phyloP scores from a whole-genome alignment of 768 basidiomycete species.

The Hericium rajendrae region DNA sequence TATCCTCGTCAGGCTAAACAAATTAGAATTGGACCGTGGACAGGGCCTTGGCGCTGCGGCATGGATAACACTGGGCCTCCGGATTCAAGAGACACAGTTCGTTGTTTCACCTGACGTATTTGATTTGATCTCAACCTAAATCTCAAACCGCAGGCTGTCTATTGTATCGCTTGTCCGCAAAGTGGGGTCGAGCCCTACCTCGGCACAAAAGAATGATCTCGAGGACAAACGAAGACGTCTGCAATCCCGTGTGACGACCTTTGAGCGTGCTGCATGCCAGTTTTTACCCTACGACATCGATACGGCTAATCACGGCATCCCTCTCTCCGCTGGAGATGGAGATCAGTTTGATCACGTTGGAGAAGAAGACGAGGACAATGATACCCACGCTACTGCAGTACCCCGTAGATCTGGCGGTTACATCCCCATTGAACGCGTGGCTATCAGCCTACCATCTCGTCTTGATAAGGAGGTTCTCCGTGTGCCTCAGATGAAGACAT shows the following conservation, averaged over 20 bases:
- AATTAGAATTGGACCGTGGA: no score
- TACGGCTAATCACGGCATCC: not conserved
- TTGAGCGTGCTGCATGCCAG: not conserved
- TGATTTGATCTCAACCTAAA: no score
- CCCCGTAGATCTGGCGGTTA: not conserved
- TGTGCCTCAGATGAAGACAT: not conserved
- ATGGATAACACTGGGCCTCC: no score
- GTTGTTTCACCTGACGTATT: no score
- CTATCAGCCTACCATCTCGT: not conserved
- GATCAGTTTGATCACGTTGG: no score
- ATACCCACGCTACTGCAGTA: not conserved
- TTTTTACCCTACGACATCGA: not conserved
- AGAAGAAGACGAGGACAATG: no score
- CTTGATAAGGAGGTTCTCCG: not conserved
- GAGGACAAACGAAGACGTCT: no score
- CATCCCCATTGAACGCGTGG: not conserved
- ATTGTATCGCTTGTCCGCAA: not conserved
- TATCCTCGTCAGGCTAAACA: no score
- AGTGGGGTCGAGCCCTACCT: no score
- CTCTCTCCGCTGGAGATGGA: not conserved
- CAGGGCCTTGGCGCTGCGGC: no score
- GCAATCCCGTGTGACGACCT: not conserved
- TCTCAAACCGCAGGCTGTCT: no score
- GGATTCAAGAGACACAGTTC: no score
- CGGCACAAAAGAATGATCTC: not conserved